Conservation (phyloP, 2,329 filamentous ascomycete species). For the Remersonia thermophila region DNA sequence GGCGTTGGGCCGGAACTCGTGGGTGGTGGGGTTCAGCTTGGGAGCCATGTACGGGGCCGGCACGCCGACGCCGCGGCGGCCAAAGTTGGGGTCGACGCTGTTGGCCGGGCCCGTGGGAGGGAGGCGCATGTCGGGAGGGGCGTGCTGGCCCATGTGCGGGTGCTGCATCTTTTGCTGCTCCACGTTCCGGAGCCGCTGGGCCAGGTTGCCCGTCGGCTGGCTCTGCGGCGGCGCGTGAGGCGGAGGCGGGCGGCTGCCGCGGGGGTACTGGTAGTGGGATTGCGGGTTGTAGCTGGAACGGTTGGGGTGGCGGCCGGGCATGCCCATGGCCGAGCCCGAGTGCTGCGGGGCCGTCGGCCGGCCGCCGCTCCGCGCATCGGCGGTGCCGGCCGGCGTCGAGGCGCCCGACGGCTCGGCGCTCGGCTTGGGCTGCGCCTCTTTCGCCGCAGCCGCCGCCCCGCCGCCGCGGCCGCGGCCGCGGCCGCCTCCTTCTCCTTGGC, state of each 20-base stretch:
- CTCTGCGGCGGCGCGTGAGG: slow-evolving; percentile 30
- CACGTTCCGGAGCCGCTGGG: slow-evolving; percentile 37
- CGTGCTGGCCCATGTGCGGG: slow-evolving; percentile 18
- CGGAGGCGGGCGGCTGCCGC: slow-evolving; percentile 33
- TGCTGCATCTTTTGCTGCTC: slow-evolving; percentile 39
- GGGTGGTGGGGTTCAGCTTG: slow-evolving; percentile 52
- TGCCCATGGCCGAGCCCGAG: slow-evolving; percentile 19
- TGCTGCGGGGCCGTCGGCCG: slow-evolving; percentile 26
- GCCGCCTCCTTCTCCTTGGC: slow-evolving; percentile 40
- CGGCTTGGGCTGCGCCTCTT: slow-evolving; percentile 32
- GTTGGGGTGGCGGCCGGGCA: slow-evolving; percentile 33
- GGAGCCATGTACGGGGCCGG: slow-evolving; percentile 36
- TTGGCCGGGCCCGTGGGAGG: slow-evolving; percentile 64
- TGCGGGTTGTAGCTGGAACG: slow-evolving; percentile 39
- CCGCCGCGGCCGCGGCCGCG: no score
- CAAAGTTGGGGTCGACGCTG: slow-evolving; percentile 38
- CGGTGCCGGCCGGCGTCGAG: slow-evolving; percentile 11
- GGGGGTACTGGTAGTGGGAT: slow-evolving; percentile 35
- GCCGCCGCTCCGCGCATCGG: slow-evolving; percentile 12
- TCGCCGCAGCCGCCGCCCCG: slow-evolving; percentile 32
- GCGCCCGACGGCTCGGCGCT: slow-evolving; percentile 14
- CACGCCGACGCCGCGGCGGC: slow-evolving; percentile 40
- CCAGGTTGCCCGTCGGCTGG: slow-evolving; percentile 34
- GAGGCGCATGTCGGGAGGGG: slow-evolving; percentile 36
- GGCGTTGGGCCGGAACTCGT: slow-evolving; percentile 78